Evolutionary conservation across 2,329 filamentous ascomycete genomes (phyloP), one percentile per base, ranked within the genome.

Genomic region (Aspergillus texensis): DNA sequence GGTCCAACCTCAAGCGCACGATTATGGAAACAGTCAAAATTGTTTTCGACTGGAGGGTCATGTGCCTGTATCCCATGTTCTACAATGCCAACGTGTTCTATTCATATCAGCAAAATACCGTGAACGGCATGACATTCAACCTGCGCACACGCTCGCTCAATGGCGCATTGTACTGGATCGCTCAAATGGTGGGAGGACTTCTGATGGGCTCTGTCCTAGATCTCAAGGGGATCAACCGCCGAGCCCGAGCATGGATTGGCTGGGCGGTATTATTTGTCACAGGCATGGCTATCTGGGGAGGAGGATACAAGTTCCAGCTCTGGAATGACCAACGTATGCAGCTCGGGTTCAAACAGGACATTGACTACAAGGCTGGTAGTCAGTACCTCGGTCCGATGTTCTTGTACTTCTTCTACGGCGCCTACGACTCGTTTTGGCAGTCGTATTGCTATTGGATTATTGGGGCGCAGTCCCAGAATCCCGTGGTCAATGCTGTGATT

Each of bases 391-490:
- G 89, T 0, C 91, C 91, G 16, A 91, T 96, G 86, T 92, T 96
- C 77, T 79, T 96, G 46, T 95, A 93, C 82, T 91, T 96, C 70
- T 93, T 93, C 79, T 96, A 94, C 76, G 92, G 92, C 48, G 89
- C 94, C 78, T 94, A 89, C 71, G 94, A 97, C 77, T 91, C 94
- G 43, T 85, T 89, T 61, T 97, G 92, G 91, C 94, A 97, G 82
- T 93, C 92, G 0, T 87, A 83, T 71, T 89, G 94, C 53, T 97
- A 97, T 84, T 97, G 93, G 93, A 41, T 41, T 41, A 41, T 41
- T 19, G 39, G 39, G 39, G 39, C 39, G 19, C 39, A 41, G 19
- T 41, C 39, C 16, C 39, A n/a, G 16, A 41, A 41, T 10, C 39
- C 39, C 2, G 39, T 41, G 2, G 39, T 41, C 39, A 41, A 41